phyloP scores from a whole-genome alignment of 2,329 filamentous ascomycete genomes.

The Calonectria henricotiae region DNA sequence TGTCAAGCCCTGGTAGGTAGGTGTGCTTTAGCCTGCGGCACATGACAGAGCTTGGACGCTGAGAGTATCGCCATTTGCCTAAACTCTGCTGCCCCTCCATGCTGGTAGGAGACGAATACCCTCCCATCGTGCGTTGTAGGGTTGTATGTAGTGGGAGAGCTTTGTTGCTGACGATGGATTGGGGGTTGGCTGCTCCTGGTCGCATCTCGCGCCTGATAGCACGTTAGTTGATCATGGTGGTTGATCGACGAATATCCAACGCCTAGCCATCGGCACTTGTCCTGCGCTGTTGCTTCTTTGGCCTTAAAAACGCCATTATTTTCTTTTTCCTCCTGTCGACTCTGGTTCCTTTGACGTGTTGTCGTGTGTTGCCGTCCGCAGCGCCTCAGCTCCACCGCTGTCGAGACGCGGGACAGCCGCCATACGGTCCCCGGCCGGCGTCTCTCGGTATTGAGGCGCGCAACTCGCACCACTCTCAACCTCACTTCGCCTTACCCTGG shows the following conservation, averaged over 20 bases:
- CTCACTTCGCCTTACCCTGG: slow-evolving; percentile 49
- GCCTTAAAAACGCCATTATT: slow-evolving; percentile 34
- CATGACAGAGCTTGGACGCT: slow-evolving; percentile 32
- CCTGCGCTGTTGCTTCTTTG: slow-evolving; percentile 48
- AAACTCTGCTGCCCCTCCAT: slow-evolving; percentile 30
- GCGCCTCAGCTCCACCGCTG: slow-evolving; percentile 33
- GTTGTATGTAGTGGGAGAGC: too few species aligned
- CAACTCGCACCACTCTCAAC: slow-evolving; percentile 51
- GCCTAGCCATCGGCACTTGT: slow-evolving; percentile 44
- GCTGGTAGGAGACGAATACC: not conserved
- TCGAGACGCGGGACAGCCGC: slow-evolving; percentile 37
- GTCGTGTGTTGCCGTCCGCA: slow-evolving; percentile 31
- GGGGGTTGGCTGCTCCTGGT: slow-evolving; percentile 28
- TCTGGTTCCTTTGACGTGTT: slow-evolving; percentile 25
- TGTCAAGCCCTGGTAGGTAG: slow-evolving; percentile 36
- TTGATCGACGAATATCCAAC: slow-evolving; percentile 42
- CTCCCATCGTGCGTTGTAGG: not conserved
- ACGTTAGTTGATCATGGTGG: slow-evolving; percentile 38
- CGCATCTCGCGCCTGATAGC: slow-evolving; percentile 38
- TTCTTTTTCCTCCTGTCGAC: slow-evolving; percentile 23
- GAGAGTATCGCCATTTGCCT: slow-evolving; percentile 36
- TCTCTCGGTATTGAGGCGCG: slow-evolving; percentile 40
- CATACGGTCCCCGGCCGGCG: slow-evolving; percentile 41
- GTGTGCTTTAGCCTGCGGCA: slow-evolving; percentile 36
- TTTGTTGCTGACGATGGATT: slow-evolving; percentile 1